Conservation (phyloP, 1,284 basidiomycete species). For the Macrocystidia cucumis region DNA sequence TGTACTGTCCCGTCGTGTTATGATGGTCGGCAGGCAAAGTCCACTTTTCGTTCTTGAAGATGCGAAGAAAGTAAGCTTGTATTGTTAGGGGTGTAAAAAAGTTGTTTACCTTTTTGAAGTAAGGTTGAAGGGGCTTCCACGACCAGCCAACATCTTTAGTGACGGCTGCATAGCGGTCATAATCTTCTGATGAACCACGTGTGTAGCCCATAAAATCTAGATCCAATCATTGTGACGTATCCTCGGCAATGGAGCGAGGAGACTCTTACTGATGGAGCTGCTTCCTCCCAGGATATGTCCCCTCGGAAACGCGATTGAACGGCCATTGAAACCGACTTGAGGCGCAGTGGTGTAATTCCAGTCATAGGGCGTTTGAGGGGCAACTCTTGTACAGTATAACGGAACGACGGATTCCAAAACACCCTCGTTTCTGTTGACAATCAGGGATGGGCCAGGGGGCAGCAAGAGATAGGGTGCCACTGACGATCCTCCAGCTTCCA, state of each 20-base stretch:
- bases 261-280: conserved; percentile 22
- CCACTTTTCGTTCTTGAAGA: conserved; percentile 16
- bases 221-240: not conserved
- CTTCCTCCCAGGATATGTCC: conserved; percentile 26
- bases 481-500: conserved; percentile 7
- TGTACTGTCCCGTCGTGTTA: conserved; percentile 17
- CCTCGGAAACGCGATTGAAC: conserved; percentile 16
- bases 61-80: not conserved
- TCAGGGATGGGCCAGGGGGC: not conserved
- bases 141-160: conserved; percentile 30
- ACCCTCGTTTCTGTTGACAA: conserved; percentile 1
- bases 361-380: not conserved
- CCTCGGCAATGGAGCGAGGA: not conserved
- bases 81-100: not conserved
- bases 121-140: conserved; percentile 25
- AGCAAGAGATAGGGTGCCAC: not conserved
- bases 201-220: conserved; percentile 30
- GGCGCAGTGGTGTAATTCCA: conserved; percentile 25
- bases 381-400: not conserved
- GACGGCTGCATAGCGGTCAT: conserved; percentile 23
- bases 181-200: conserved; percentile 30
- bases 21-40: conserved; percentile 18
- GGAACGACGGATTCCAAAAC: conserved; percentile 1
- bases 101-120: conserved; percentile 24
- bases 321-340: conserved; percentile 18